Base-by-base conservation (phyloP, 176 grass and related monocot genomes). In the Cymbopogon citratus region DNA sequence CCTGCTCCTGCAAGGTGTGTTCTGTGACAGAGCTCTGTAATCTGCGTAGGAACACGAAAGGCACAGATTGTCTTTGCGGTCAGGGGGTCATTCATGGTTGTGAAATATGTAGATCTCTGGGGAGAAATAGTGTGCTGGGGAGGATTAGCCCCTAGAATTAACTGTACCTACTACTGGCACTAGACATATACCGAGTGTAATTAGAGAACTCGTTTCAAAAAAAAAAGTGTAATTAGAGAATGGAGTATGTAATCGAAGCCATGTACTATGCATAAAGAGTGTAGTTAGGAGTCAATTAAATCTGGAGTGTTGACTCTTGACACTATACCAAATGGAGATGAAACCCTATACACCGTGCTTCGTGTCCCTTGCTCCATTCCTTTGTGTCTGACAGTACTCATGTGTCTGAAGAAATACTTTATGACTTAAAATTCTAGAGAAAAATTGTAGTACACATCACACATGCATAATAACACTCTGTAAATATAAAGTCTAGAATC, bases 161-260 rank as follows among this genome's bases (percentile, higher is more conserved):
- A 84, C 36, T 79, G 67, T 87, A 78, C 44, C 24, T 40, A 54
- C 19, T 40, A 33, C 35, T 71, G 54, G 12, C 40, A 24, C 25
- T 71, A 71, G 18, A 64, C 44, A 46, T 21, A 14, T 41, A 33
- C 31, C 18, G 12, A 81, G 38, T 87, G 78, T 69, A 40, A 44
- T 23, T 66, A 76, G 57, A n/a, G 31, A 84, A 23, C n/a, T n/a
- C n/a, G n/a, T n/a, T n/a, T n/a, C n/a, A n/a, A n/a, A n/a, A n/a
- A n/a, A n/a, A n/a, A n/a, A n/a, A 81, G 38, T 87, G 78, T 69
- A 40, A 44, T 23, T 66, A 76, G 57, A n/a, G 31, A 84, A 23
- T 59, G 66, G 76, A 81, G 26, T 69, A 66, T 86, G 59, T 73
- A 24, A 15, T 21, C 25, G 66, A 27, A 52, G 39, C 0, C 24